Conservation (phyloP, 1,284 basidiomycete genomes). For the Cryptococcus hybrid region DNA sequence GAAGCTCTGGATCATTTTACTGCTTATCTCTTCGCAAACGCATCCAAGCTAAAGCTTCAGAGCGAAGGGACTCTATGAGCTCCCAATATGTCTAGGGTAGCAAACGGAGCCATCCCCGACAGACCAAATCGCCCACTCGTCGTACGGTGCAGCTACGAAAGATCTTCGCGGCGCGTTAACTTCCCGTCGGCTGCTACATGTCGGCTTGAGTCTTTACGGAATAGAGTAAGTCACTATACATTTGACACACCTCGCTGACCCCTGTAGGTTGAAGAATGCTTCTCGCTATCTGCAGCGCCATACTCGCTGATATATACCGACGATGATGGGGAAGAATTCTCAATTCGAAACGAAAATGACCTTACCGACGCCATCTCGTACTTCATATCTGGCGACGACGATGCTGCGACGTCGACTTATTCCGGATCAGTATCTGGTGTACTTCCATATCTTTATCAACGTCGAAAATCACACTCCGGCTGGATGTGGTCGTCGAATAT, state of each 20-base stretch:
- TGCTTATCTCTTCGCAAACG: too few relatives aligned
- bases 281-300: slow-evolving; percentile 65
- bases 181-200: slow-evolving; percentile 74
- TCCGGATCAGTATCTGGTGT: slow-evolving; percentile 39
- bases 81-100: too few relatives aligned
- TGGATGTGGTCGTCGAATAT: slow-evolving; percentile 76
- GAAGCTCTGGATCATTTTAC: too few relatives aligned
- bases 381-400: slow-evolving; percentile 68
- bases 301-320: slow-evolving; percentile 79
- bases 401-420: slow-evolving; percentile 67
- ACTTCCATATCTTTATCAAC: slow-evolving; percentile 8
- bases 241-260: background rate
- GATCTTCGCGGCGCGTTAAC: slow-evolving; percentile 67
- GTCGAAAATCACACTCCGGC: slow-evolving; percentile 66
- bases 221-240: slow-evolving; percentile 57
- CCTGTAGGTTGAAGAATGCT: slow-evolving; percentile 65
- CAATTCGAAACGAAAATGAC: slow-evolving; percentile 68
- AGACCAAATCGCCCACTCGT: slow-evolving; percentile 65
- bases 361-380: slow-evolving; percentile 81
- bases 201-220: slow-evolving; percentile 66
- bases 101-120: slow-evolving; percentile 13
- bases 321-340: slow-evolving; percentile 72
- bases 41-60: too few relatives aligned
- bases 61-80: too few relatives aligned
- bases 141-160: slow-evolving; percentile 75